A percentile compares a stretch with the other conserved stretches of the same genome.
phyloP scores from a whole-genome alignment of 352 stramenopile species.

The Pythium dissimile region DNA sequence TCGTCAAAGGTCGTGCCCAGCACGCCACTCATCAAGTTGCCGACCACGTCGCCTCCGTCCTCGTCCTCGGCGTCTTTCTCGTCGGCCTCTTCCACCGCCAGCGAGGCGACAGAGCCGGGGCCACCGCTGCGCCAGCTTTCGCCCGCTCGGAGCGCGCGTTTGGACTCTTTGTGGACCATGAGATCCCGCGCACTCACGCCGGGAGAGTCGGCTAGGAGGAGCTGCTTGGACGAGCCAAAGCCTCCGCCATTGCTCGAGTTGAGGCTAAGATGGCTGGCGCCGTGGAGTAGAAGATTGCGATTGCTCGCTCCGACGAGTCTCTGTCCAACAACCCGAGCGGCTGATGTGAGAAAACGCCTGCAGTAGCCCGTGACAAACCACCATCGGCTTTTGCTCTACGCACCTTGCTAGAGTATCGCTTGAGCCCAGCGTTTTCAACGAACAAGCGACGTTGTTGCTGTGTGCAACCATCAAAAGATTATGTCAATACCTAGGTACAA shows the following conservation, averaged over 20 bases:
- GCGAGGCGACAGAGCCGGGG: slow-evolving; percentile 13
- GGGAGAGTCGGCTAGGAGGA: neutral
- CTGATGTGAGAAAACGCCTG: neutral
- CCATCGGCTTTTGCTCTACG: neutral
- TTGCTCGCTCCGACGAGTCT: slow-evolving; percentile 12
- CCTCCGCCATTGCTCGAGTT: neutral
- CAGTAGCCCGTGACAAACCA: too few relatives aligned
- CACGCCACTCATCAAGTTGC: slow-evolving; percentile 17
- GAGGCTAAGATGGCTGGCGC: slow-evolving; percentile 5
- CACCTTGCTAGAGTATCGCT: slow-evolving; percentile 19
- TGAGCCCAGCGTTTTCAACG: slow-evolving; percentile 13
- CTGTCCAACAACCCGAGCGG: neutral
- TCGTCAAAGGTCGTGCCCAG: slow-evolving; percentile 55
- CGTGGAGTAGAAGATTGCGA: slow-evolving; percentile 8
- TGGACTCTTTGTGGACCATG: slow-evolving; percentile 26
- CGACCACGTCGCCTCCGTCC: neutral
- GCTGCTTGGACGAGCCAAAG: slow-evolving; percentile 3
- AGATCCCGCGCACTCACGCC: neutral
- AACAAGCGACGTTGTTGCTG: slow-evolving; percentile 22
- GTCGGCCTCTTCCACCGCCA: slow-evolving; percentile 17
- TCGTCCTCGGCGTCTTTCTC: slow-evolving; percentile 22
- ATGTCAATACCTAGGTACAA: too few relatives aligned
- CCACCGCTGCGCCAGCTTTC: slow-evolving; percentile 20
- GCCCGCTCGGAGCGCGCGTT: slow-evolving; percentile 16
- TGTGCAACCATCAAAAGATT: neutral